These are phyloP conservation scores for Colletotrichum eremochloae DNA, from an alignment of 2,329 filamentous ascomycete species.

Conservation along the genomic window DNA sequence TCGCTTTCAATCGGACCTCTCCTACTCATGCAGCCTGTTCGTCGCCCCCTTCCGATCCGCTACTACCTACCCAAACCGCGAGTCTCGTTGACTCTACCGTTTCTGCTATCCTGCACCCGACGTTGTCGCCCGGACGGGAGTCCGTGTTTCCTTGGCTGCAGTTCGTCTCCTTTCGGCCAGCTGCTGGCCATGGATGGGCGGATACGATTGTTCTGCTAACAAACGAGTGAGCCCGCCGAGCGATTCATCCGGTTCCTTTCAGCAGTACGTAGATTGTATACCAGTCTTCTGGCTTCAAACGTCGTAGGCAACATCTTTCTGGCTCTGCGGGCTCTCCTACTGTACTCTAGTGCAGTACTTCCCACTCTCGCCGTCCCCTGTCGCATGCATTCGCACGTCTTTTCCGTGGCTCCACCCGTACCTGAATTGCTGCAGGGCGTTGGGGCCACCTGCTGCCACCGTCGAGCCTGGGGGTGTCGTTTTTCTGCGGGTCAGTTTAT, in stretches of 20 bases:
- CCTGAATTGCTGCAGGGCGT: conserved; percentile 24
- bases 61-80: not conserved
- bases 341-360: too few relatives aligned
- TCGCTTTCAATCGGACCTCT: not conserved
- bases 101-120: not conserved
- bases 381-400: not conserved
- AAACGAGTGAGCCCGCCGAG: not conserved
- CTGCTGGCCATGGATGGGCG: not conserved
- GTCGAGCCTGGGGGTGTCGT: not conserved
- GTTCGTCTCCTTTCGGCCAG: not conserved
- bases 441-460: conserved; percentile 16
- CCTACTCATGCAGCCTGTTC: not conserved
- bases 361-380: not conserved
- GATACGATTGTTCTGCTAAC: not conserved
- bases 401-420: conserved; percentile 11
- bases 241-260: not conserved
- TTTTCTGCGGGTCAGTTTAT: not conserved
- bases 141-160: not conserved
- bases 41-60: not conserved
- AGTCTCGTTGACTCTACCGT: not conserved
- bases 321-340: too few relatives aligned
- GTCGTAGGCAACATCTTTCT: not conserved
- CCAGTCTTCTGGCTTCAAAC: not conserved
- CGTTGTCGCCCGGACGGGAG: not conserved
- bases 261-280: not conserved